Evolutionary conservation across 1,284 basidiomycete species (phyloP), one percentile per base, ranked within the genome.

Genomic region (Fomitopsis schrenkii): DNA sequence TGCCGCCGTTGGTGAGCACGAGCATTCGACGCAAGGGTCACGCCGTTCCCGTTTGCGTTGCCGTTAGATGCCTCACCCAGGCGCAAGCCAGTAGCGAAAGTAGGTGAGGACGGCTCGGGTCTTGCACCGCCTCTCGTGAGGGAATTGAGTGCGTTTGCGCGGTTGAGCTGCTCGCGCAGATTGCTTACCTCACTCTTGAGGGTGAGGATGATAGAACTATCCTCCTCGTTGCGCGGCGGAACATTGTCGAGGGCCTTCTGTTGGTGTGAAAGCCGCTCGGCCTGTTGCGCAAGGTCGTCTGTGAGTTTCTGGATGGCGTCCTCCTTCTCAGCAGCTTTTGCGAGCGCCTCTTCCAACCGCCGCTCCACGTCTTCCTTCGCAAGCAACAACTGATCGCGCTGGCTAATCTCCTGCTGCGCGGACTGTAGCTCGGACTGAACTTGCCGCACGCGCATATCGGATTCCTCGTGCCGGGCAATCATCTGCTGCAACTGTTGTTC

Each of bases 131-230:
- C 85, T 61, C 87, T 85, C 8, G 92, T 95, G 57, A 96, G 81
- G 17, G 86, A 83, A 68, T 93, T 94, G 66, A 96, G 83, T 5
- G 97, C 94, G 71, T 95, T 95, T 22, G 95, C 90, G 35, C 97
- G 87, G 71, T 96, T 95, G 66, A 99, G 87, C 74, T 99, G 97
- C 73, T 99, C 97, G 63, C 95, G 93, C 57, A 99, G 80, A 65
- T 80, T 89, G 74, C 90, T 89, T 64, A 99, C 88, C 80, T 99
- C 97, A 67, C 86, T 91, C 75, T 97, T 94, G 70, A 99, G 85
- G 0, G 90, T 90, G 64, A 88, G 80, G 62, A 98, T 94, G 33
- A 96, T 90, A 10, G 90, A 90, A 61, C 80, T 87, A 71, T 97
- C 94, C 67, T 96, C 94, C 14, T 85, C 81, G 58, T 83, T 87